Conservation (phyloP, 768 basidiomycete genomes). For the Collybia nuda region DNA sequence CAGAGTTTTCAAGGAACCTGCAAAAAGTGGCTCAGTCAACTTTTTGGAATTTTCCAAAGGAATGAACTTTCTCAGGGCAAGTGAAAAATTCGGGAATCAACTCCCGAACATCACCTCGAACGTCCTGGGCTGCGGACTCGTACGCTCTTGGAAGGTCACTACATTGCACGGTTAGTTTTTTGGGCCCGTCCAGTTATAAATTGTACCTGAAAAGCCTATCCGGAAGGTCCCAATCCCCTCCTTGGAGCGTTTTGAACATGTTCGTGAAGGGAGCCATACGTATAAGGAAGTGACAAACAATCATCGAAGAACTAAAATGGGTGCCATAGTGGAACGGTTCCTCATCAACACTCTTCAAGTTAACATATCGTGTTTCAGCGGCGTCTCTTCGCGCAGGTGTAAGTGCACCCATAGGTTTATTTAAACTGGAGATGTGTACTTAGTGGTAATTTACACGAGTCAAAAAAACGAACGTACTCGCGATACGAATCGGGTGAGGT, state of each 20-base stretch:
- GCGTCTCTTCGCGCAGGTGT: conserved; percentile 73
- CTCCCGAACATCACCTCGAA: conserved; percentile 91
- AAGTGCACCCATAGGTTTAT: conserved; percentile 89
- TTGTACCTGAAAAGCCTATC: conserved; percentile 76
- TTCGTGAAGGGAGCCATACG: conserved; percentile 87
- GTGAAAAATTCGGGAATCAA: conserved; percentile 89
- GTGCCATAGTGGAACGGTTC: conserved; percentile 92
- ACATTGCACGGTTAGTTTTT: background rate
- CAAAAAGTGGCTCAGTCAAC: background rate
- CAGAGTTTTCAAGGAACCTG: conserved; percentile 82
- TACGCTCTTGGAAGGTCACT: conserved; percentile 83
- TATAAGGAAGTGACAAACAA: conserved; percentile 92
- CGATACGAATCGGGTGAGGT: conserved; percentile 61
- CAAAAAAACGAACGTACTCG: conserved; percentile 51
- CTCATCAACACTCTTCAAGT: conserved; percentile 78
- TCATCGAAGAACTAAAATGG: conserved; percentile 97
- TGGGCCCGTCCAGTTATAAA: background rate
- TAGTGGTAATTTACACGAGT: background rate
- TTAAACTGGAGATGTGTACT: conserved; percentile 47
- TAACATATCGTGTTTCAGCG: conserved; percentile 72
- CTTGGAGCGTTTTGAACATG: conserved; percentile 94
- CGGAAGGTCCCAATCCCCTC: conserved; percentile 93
- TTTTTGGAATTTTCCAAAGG: background rate
- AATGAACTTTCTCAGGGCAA: conserved; percentile 65
- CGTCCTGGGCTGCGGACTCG: conserved; percentile 80